Evolutionary conservation across 1,139 yeast species (phyloP).

Genomic region (Blastobotrys capitulatus): DNA sequence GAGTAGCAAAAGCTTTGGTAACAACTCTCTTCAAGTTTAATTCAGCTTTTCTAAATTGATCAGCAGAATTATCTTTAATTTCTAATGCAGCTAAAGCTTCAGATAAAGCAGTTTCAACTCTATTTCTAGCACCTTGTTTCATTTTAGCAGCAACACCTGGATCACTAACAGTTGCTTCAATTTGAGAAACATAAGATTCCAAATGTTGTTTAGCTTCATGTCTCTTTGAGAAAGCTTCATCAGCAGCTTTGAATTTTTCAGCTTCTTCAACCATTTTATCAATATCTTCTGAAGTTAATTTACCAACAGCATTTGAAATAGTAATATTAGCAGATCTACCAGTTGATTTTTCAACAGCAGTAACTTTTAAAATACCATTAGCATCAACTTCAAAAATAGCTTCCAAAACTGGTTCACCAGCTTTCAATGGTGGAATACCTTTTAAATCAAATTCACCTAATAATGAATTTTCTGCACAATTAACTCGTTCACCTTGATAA

Average conservation of each 20-base stretch:
- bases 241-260: constrained; percentile 98
- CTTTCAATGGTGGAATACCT: constrained; percentile 98
- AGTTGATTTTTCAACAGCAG: constrained; percentile 98
- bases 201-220: constrained; percentile 99
- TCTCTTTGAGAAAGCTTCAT: constrained; percentile 99
- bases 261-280: constrained; percentile 99
- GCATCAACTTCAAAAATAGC: constrained; percentile 99
- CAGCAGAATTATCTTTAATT: constrained; percentile 94
- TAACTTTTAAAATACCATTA: constrained; percentile 99
- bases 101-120: constrained; percentile 96
- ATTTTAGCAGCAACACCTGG: constrained; percentile 97
- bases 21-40: constrained; percentile 98
- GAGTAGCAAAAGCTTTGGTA: constrained; percentile 99
- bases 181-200: constrained; percentile 97
- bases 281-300: constrained; percentile 95
- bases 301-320: constrained; percentile 99
- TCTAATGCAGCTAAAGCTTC: constrained; percentile 98
- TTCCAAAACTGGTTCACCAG: constrained; percentile 99
- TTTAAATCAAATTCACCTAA: constrained; percentile 99
- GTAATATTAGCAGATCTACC: constrained; percentile 99
- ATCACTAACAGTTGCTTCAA: constrained; percentile 95
- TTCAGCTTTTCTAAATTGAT: constrained; percentile 99
- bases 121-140: constrained; percentile 97
- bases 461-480: constrained; percentile 98
- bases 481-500: constrained; percentile 99